Base-by-base conservation (phyloP, 2,329 filamentous ascomycete genomes). In the Alternaria conjuncta region DNA sequence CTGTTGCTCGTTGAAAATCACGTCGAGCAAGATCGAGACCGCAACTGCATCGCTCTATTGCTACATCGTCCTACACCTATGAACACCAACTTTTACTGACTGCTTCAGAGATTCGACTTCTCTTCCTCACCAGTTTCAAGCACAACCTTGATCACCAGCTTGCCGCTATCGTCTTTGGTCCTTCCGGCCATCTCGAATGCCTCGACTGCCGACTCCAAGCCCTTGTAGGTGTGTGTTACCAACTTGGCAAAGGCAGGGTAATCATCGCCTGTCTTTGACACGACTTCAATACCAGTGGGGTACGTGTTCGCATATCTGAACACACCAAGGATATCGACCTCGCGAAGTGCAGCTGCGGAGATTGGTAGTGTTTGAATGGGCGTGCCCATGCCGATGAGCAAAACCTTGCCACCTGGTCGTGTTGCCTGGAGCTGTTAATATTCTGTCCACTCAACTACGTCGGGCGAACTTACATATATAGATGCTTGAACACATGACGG, bases 291-390 rank as follows among this genome's bases (percentile, higher is more conserved):
- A n/a, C 90, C 91, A 1, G 88, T 89, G 5, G 87, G 84, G 73
- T 93, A 94, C 0, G 90, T 92, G 78, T 93, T 92, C 20, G 90
- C 90, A 71, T 94, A 94, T 51, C 91, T 86, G 81, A 94, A 93
- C 28, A 93, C 89, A 32, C 91, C 91, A n/a, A 93, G 81, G 30
- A 94, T 90, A 75, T 94, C 91, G 46, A 94, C 89, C 80, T 94
- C 92, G 41, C 90, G 86, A 26, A 93, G 82, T 43, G 91, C 90
- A 4, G 91, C 91, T 6, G 90, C 89, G 8, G 89, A 91, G 49
- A 94, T 82, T 2, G 91, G 91, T 2, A 94, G 84, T 0, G 90
- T 93, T 77, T 93, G 90, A 56, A 93, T 86, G 0, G 91, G 91
- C 6, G 87, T 91, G 41, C 92, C 92, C 91, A 94, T 94, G 57